These are phyloP conservation scores for Phytomonas francai DNA, from an alignment of 208 protist species.

Conservation along the genomic window DNA sequence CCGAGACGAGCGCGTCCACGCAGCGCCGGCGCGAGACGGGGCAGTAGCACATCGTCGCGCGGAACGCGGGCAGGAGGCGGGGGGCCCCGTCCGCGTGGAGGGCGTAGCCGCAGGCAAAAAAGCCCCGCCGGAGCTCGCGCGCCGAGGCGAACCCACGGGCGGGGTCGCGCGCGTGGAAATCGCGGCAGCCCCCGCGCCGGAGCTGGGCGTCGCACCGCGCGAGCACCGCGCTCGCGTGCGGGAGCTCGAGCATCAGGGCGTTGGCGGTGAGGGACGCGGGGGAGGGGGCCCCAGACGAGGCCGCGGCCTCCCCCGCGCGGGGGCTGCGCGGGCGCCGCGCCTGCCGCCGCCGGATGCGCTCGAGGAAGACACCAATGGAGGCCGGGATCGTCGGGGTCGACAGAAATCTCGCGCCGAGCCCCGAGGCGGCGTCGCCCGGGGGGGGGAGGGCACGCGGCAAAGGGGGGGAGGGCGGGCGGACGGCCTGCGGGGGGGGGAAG, in stretches of 20 bases:
- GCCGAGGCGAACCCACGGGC: not conserved
- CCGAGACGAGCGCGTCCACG: constrained; percentile 48
- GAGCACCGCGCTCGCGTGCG: constrained; percentile 40
- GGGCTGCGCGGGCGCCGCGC: too few species aligned
- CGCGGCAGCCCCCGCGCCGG: not conserved
- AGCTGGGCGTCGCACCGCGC: constrained; percentile 13
- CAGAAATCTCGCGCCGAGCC: too few species aligned
- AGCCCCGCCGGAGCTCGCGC: not conserved
- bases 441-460: too few species aligned
- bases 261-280: too few species aligned
- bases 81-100: not conserved
- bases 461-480: too few species aligned
- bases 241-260: constrained; percentile 44
- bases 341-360: too few species aligned
- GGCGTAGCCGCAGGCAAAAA: constrained; percentile 10
- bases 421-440: too few species aligned
- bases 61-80: constrained; percentile 39
- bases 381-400: too few species aligned
- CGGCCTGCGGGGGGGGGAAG: constrained; percentile 12
- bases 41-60: constrained; percentile 74
- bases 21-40: constrained; percentile 69
- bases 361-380: too few species aligned
- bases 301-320: too few species aligned
- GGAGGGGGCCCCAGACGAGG: too few species aligned
- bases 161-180: not conserved